Conservation (phyloP, 208 protist genomes). For the Wallacemonas sp. region DNA sequence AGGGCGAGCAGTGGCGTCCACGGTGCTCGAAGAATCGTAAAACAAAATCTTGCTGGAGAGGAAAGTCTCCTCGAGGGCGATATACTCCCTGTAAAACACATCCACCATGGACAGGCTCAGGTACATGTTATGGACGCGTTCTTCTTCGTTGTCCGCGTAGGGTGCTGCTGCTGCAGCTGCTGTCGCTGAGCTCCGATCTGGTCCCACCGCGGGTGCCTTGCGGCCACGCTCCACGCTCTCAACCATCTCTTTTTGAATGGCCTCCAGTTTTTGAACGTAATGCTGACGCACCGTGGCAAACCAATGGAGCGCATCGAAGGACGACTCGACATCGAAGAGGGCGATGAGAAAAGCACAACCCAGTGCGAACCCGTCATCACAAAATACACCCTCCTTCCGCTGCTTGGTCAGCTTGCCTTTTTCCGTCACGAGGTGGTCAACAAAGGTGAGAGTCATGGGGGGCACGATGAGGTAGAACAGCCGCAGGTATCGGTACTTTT, state of each 20-base stretch:
- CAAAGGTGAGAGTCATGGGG: constrained; percentile 92
- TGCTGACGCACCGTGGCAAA: constrained; percentile 43
- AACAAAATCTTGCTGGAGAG: constrained; percentile 72
- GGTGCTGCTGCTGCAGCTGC: not conserved
- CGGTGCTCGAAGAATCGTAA: constrained; percentile 14
- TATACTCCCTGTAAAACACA: constrained; percentile 51
- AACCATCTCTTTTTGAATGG: constrained; percentile 30
- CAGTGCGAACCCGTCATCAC: constrained; percentile 97
- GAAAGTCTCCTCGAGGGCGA: constrained; percentile 66
- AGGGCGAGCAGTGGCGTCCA: constrained; percentile 8
- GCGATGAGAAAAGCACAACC: constrained; percentile 95
- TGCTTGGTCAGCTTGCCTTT: constrained; percentile 95
- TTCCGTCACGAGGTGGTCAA: constrained; percentile 91
- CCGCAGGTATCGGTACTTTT: constrained; percentile 72
- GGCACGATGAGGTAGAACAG: constrained; percentile 97
- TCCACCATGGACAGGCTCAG: constrained; percentile 64
- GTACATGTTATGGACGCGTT: constrained; percentile 55
- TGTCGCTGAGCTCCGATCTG: not conserved
- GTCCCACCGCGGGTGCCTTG: not conserved
- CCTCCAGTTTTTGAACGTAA: constrained; percentile 18
- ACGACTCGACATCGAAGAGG: constrained; percentile 90
- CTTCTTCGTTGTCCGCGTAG: constrained; percentile 13
- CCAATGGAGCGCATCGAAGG: constrained; percentile 97
- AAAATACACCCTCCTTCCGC: constrained; percentile 90
- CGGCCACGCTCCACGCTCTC: constrained; percentile 16